Percentiles rank a stretch among this genome's conserved stretches.
phyloP scores from a whole-genome alignment of 2,329 filamentous ascomycete genomes.

The Diaporthe caulivora region DNA sequence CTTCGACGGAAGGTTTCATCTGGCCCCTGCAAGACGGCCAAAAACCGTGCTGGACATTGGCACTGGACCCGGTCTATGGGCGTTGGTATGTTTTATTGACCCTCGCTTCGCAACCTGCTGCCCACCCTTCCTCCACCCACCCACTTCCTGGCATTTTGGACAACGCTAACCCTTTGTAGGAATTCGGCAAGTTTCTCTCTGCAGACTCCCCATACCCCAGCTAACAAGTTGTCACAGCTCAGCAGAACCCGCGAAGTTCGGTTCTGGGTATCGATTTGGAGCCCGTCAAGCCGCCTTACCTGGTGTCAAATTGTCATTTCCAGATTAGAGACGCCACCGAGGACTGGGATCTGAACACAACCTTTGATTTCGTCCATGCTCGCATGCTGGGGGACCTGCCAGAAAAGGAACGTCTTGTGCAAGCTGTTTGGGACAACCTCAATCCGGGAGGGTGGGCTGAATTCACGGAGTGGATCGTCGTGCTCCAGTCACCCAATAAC shows the following conservation, averaged over 20 bases:
- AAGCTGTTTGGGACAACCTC: slow-evolving; percentile 49
- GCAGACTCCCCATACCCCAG: neutral
- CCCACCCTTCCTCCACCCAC: slow-evolving; percentile 17
- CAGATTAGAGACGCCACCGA: slow-evolving; percentile 45
- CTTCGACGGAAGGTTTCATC: slow-evolving; percentile 46
- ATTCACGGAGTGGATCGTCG: slow-evolving; percentile 51
- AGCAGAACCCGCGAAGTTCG: slow-evolving; percentile 44
- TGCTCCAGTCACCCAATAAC: slow-evolving; percentile 49
- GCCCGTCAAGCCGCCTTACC: slow-evolving; percentile 45
- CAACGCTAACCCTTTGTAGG: slow-evolving; percentile 40
- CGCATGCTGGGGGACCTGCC: slow-evolving; percentile 49
- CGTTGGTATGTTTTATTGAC: slow-evolving; percentile 43
- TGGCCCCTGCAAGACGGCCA: slow-evolving; percentile 45
- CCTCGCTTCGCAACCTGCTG: neutral
- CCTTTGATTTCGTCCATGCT: slow-evolving; percentile 50
- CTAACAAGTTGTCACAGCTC: slow-evolving; percentile 38
- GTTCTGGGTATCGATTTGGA: slow-evolving; percentile 50
- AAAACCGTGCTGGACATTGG: slow-evolving; percentile 47
- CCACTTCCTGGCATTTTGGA: neutral
- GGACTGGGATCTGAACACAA: slow-evolving; percentile 45
- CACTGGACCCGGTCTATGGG: slow-evolving; percentile 48
- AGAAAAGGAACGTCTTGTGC: slow-evolving; percentile 45
- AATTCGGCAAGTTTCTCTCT: slow-evolving; percentile 42
- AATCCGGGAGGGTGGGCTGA: slow-evolving; percentile 51
- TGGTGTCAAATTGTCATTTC: slow-evolving; percentile 48